Conservation (phyloP, 805 yeast species). For the Torulaspora microellipsoides region DNA sequence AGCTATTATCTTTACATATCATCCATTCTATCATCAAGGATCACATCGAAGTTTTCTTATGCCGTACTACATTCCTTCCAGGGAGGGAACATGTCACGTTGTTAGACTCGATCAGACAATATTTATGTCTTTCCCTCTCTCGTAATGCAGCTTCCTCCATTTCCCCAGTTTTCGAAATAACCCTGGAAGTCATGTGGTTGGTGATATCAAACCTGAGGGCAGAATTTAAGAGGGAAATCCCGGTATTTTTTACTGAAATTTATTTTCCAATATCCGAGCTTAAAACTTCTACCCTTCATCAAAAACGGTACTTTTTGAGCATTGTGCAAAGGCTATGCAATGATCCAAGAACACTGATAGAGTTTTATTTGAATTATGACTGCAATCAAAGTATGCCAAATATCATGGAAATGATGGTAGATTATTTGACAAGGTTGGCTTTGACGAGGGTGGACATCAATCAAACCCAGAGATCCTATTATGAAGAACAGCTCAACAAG, state of each 20-base stretch:
- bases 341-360: conserved; percentile 88
- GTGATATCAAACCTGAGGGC: conserved; percentile 76
- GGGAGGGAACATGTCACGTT: conserved; percentile 56
- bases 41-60: conserved; percentile 74
- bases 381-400: conserved; percentile 81
- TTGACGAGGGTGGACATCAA: conserved; percentile 69
- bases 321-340: conserved; percentile 78
- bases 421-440: conserved; percentile 64
- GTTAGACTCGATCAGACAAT: conserved; percentile 77
- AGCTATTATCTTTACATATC: conserved; percentile 79
- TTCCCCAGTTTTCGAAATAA: conserved; percentile 87
- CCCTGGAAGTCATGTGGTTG: conserved; percentile 91
- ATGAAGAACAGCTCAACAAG: conserved; percentile 46
- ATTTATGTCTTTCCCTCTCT: conserved; percentile 74
- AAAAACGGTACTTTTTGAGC: conserved; percentile 78
- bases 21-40: conserved; percentile 81
- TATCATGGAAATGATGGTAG: conserved; percentile 76
- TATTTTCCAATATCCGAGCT: conserved; percentile 92
- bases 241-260: conserved; percentile 87
- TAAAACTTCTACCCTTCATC: conserved; percentile 88
- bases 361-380: conserved; percentile 90
- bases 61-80: conserved; percentile 51
- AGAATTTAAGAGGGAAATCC: conserved; percentile 88
- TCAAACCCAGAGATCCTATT: conserved; percentile 56
- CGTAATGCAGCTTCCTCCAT: conserved; percentile 90